A percentile compares a stretch with the other conserved stretches of the same genome.
Evolutionary conservation across 139 green algal genomes (phyloP).

Genomic region (Chlamydomonas schloesseri): DNA sequence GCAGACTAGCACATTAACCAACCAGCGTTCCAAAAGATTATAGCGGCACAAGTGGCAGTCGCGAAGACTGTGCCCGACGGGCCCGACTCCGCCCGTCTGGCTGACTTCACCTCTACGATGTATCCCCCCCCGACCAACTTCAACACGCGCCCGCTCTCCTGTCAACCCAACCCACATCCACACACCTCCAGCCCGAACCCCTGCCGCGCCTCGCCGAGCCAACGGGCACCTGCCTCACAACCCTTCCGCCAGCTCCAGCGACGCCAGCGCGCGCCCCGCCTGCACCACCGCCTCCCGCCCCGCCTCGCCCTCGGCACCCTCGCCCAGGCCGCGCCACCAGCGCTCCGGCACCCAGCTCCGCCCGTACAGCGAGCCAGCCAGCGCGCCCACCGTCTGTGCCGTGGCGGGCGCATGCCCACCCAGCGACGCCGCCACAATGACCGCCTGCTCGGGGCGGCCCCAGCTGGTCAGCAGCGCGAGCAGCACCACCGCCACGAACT

Average conservation of each 20-base stretch:
- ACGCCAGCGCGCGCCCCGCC: constrained; percentile 15
- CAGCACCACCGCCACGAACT: constrained; percentile 58
- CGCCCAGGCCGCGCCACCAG: constrained; percentile 27
- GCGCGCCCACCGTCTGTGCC: constrained; percentile 38
- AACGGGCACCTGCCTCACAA: background rate
- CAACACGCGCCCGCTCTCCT: too few species aligned
- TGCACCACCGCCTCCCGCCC: constrained; percentile 40
- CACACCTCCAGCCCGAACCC: background rate
- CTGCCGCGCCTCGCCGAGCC: too few species aligned
- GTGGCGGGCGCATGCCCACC: constrained; percentile 55
- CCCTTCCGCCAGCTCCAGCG: background rate
- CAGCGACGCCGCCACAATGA: constrained; percentile 52
- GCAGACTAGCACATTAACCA: too few species aligned
- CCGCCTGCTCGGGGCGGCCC: constrained; percentile 59
- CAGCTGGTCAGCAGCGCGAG: constrained; percentile 53
- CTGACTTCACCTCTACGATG: too few species aligned
- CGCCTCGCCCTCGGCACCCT: background rate
- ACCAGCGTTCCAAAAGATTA: too few species aligned
- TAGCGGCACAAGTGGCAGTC: too few species aligned
- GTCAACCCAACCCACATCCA: background rate
- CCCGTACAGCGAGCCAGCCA: constrained; percentile 45
- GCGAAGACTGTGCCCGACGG: too few species aligned
- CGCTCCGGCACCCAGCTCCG: constrained; percentile 49
- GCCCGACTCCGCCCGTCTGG: too few species aligned
- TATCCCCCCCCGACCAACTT: too few species aligned